A percentile compares a stretch with the other conserved stretches of the same genome.
Evolutionary conservation across 192 early-diverging fungal genomes (phyloP).

Genomic region (Spinellus fusiger): DNA sequence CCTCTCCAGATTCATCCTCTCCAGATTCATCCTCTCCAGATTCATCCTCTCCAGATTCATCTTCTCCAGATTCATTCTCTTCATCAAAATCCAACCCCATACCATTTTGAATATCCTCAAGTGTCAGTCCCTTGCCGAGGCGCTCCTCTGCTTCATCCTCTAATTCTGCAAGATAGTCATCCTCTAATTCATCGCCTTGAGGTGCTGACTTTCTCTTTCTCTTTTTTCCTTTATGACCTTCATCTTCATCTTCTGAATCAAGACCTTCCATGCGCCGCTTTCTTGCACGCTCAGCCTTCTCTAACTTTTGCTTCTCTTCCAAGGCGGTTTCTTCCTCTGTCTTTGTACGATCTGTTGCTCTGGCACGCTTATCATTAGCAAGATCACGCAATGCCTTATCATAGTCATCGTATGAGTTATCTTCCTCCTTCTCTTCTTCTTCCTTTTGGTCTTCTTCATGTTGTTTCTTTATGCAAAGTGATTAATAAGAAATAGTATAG

Average conservation of each 20-base stretch:
- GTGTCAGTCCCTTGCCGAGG: slow-evolving; percentile 30
- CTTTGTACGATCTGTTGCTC: slow-evolving; percentile 86
- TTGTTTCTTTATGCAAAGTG: slow-evolving; percentile 19
- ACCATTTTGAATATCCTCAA: slow-evolving; percentile 32
- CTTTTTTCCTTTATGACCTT: slow-evolving; percentile 16
- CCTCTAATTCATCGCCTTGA: slow-evolving; percentile 64
- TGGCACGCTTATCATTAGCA: slow-evolving; percentile 75
- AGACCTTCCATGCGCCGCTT: slow-evolving; percentile 82
- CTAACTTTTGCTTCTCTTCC: slow-evolving; percentile 81
- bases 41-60: slow-evolving; percentile 36
- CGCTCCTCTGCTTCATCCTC: slow-evolving; percentile 29
- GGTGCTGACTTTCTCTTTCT: slow-evolving; percentile 48
- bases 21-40: slow-evolving; percentile 39
- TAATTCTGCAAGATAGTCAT: slow-evolving; percentile 53
- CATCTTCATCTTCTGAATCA: slow-evolving; percentile 52
- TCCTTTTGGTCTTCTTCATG: slow-evolving; percentile 17
- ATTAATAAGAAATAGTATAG: neutral
- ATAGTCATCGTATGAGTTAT: slow-evolving; percentile 62
- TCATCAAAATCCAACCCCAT: slow-evolving; percentile 20
- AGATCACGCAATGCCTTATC: slow-evolving; percentile 80
- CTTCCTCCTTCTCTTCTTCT: slow-evolving; percentile 22
- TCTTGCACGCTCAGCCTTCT: slow-evolving; percentile 76
- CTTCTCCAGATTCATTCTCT: slow-evolving; percentile 29
- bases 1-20: slow-evolving; percentile 37
- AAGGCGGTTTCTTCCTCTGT: slow-evolving; percentile 89